Evolutionary conservation across 306 rosid genomes (phyloP), one percentile per base, ranked within the genome.

Genomic region (Vigna trinervia): DNA sequence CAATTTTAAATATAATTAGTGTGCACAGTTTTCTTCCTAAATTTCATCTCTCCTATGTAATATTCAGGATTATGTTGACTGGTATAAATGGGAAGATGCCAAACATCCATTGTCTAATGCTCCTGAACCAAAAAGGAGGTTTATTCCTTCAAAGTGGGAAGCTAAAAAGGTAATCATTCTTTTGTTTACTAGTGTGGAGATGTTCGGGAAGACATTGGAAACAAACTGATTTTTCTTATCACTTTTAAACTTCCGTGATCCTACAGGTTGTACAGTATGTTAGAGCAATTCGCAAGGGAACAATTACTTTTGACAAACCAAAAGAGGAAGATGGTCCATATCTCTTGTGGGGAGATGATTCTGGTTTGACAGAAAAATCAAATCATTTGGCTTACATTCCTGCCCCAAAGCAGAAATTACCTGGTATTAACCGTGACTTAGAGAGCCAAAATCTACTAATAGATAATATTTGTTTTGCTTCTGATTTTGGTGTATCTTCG

Each of bases 41-140:
- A 41, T 23, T 28, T 84, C 45, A 57, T 13, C 47, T 53, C 30
- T 80, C 17, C 41, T 61, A 82, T 39, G 69, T 52, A 48, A 47
- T 73, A 34, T 85, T 58, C 85, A 95, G 99, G 76, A 85, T 54
- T 88, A 82, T 81, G 97, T 88, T 75, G 99, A 95, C 85, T 95
- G 97, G 97, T 95, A 92, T 84, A 88, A 92, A 84, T 92, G 92
- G 92, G 96, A 92, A 17, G 97, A 77, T 85, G 86, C 97, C 34
- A 89, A 80, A 20, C 96, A 90, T 84, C 99, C 99, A 38, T 80
- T 95, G 75, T 90, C 97, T 82, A 92, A 86, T 76, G 97, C 95
- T 56, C 97, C 99, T 22, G 99, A 95, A 80, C 99, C 99, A 52
- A 95, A 95, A 89, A 87, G 97, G 78, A 89, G 98, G 81, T 92